Evolutionary conservation across 768 basidiomycete species (phyloP).

Genomic region (Sporobolomyces pararoseus): DNA sequence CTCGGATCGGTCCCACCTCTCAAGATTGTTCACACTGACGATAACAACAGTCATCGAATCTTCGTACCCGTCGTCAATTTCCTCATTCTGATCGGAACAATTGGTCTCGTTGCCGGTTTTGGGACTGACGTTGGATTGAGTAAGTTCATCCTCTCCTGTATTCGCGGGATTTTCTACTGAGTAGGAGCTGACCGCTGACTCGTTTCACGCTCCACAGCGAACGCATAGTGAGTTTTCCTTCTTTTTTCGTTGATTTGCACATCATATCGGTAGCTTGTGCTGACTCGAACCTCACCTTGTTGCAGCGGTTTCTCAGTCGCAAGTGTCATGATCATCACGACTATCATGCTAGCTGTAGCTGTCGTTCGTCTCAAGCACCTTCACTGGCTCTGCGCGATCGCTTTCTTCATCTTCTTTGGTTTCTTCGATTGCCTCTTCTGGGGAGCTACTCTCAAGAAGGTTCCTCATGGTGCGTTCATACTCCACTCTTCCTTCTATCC

Average conservation of each 20-base stretch:
- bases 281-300: not conserved
- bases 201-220: not conserved
- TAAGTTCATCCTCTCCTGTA: constrained; percentile 45
- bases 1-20: constrained; percentile 41
- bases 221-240: not conserved
- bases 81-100: constrained; percentile 45
- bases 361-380: constrained; percentile 59
- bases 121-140: constrained; percentile 53
- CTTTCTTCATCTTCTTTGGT: constrained; percentile 57
- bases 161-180: constrained; percentile 55
- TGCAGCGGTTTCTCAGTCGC: constrained; percentile 61
- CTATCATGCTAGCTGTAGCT: constrained; percentile 58
- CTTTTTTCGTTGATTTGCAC: not conserved
- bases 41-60: constrained; percentile 61
- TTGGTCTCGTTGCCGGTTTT: constrained; percentile 57
- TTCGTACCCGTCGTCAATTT: constrained; percentile 66
- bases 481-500: no score
- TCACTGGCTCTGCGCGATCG: constrained; percentile 51
- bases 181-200: not conserved
- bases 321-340: constrained; percentile 64
- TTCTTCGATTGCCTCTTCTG: constrained; percentile 70
- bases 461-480: constrained; percentile 20
- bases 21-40: constrained; percentile 60
- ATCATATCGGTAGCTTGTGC: not conserved
- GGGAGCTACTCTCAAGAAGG: constrained; percentile 57